Evolutionary conservation across 306 rosid genomes (phyloP).

Genomic region (Pyrus communis): DNA sequence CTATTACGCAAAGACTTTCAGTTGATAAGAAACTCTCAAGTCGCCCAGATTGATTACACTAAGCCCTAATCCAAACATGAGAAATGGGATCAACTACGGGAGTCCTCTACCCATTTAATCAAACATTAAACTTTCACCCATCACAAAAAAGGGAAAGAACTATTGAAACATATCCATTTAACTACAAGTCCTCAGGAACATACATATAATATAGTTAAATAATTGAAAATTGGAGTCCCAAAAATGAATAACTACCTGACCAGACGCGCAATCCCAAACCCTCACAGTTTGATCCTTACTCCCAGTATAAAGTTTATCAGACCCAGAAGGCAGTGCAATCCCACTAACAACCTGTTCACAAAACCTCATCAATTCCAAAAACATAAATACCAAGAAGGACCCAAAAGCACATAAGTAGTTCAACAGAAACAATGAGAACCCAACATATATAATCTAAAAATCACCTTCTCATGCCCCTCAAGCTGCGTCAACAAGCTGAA

Average conservation of each 20-base stretch:
- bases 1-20: neutral
- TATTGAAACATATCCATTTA: neutral
- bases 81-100: neutral
- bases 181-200: neutral
- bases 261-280: conserved; percentile 94
- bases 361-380: conserved; percentile 13
- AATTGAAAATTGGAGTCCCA: neutral
- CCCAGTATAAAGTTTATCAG: conserved; percentile 90
- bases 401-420: neutral
- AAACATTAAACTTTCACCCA: neutral
- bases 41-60: neutral
- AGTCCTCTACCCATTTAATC: neutral
- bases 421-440: neutral
- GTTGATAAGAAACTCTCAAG: neutral
- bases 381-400: neutral
- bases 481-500: conserved; percentile 71
- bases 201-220: neutral
- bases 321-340: conserved; percentile 84
- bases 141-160: neutral
- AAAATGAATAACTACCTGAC: conserved; percentile 51
- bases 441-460: neutral
- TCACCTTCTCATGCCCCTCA: conserved; percentile 85
- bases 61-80: neutral
- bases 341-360: conserved; percentile 70
- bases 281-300: conserved; percentile 79